Percentiles rank a stretch among this genome's conserved stretches.
phyloP scores from a whole-genome alignment of 257 asterid species.

The Gynochthodes officinalis region DNA sequence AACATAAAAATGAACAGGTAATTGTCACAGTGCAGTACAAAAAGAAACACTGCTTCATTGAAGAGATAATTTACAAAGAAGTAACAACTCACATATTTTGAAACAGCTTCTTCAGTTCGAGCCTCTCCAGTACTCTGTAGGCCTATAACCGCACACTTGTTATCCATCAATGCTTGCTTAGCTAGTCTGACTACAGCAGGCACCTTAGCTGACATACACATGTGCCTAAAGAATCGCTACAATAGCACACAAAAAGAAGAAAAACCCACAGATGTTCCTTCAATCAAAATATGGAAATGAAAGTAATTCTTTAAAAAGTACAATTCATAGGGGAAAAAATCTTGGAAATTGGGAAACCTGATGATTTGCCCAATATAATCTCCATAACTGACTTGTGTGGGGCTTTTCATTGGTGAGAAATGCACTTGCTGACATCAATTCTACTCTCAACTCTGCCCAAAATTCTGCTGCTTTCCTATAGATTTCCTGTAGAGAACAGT shows the following conservation, averaged over 20 bases:
- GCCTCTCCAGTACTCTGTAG: conserved; percentile 99
- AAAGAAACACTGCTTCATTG: background rate
- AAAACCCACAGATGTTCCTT: conserved; percentile 15
- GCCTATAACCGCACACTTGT: conserved; percentile 90
- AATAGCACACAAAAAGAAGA: conserved; percentile 27
- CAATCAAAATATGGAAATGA: background rate
- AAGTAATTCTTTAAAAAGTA: background rate
- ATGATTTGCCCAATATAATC: conserved; percentile 96
- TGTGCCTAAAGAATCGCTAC: conserved; percentile 96
- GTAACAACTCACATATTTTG: conserved; percentile 70
- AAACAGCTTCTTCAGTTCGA: conserved; percentile 91
- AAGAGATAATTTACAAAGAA: conserved; percentile 3
- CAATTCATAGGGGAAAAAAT: background rate
- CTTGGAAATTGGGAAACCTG: conserved; percentile 53
- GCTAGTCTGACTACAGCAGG: conserved; percentile 87
- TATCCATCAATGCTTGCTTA: conserved; percentile 64
- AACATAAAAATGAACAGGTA: background rate
- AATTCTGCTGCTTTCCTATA: conserved; percentile 83
- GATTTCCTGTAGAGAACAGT: conserved; percentile 62
- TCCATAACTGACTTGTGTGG: conserved; percentile 76
- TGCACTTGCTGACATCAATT: conserved; percentile 70
- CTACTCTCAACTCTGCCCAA: conserved; percentile 91
- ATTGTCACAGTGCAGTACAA: background rate
- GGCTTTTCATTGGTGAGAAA: conserved; percentile 56
- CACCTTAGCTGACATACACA: conserved; percentile 98